Evolutionary conservation across 306 rosid species (phyloP), one percentile per base, ranked within the genome.

Genomic region (Potentilla sterilis): DNA sequence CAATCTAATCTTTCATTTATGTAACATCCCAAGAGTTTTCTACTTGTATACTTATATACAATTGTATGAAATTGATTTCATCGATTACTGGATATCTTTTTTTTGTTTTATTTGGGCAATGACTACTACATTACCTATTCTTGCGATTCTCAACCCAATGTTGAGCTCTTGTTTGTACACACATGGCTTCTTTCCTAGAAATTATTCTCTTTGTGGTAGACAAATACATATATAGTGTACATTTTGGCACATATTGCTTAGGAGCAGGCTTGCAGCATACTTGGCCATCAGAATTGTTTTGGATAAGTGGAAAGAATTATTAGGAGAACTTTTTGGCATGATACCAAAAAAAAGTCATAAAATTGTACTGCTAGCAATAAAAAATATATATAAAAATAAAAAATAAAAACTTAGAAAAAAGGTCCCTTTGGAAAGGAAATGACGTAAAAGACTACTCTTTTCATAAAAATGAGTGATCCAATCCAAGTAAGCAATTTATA

Each of bases 51-150:
- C 35, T 59, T 42, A 42, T 59, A 24, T 5, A 28, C 77, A 42
- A 59, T 28, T 59, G 24, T 21, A 22, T 41, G 77, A 73, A 54
- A 73, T 73, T 59, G 68, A 73, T 57, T 32, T 37, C 48, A 73
- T 28, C 34, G 42, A 58, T 48, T n/a, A 48, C 28, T 48, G 6
- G 9, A 24, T 57, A 19, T 22, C 7, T 21, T 37, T 28, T 22
- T 28, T 28, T 24, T 8, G 43, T 40, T 24, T 58, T 58, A 3
- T 22, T 54, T 42, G 42, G 19, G 40, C 7, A 22, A 41, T 37
- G 76, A 22, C 6, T 40, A 13, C 38, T 14, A 13, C 42, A 54
- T 41, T 5, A 41, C 13, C 22, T 55, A 5, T 42, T 57, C 15
- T 72, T 72, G 75, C 51, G 54, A 21, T 3, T 72, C 49, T 43